Percentiles rank a stretch among this genome's conserved stretches.
These are phyloP conservation scores for Myxozyma nipponensis DNA, from an alignment of 805 yeast species.

Conservation along the genomic window DNA sequence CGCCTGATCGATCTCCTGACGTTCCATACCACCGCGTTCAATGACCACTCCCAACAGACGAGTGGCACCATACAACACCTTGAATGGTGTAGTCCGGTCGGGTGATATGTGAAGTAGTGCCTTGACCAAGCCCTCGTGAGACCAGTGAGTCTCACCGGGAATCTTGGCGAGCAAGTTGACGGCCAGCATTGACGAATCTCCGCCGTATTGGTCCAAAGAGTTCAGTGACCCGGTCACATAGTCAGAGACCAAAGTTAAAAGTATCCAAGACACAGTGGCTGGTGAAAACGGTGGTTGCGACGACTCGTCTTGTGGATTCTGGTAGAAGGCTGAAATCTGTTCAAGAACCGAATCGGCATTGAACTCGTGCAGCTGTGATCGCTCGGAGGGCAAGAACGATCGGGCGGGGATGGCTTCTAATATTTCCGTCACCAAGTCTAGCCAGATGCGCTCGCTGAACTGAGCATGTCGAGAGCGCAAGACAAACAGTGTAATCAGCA, in stretches of 20 bases:
- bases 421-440: conserved; percentile 43
- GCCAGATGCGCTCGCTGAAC: conserved; percentile 34
- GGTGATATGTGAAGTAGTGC: conserved; percentile 30
- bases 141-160: conserved; percentile 43
- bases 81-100: conserved; percentile 16
- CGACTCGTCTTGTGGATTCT: conserved; percentile 31
- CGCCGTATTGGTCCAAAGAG: conserved; percentile 12
- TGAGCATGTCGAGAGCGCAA: conserved; percentile 5
- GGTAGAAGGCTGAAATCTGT: conserved; percentile 40
- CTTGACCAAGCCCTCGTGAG: conserved; percentile 37
- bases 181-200: conserved; percentile 19
- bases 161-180: conserved; percentile 43
- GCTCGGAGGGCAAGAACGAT: conserved; percentile 55
- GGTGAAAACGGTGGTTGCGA: conserved; percentile 41
- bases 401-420: conserved; percentile 59
- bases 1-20: conserved; percentile 22
- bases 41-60: conserved; percentile 21
- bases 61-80: conserved; percentile 25
- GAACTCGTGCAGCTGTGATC: conserved; percentile 35
- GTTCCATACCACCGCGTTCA: conserved; percentile 23
- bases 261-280: conserved; percentile 45
- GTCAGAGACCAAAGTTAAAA: conserved; percentile 33
- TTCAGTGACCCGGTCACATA: conserved; percentile 15
- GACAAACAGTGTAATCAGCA: conserved; percentile 42
- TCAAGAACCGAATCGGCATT: conserved; percentile 31